Conservation (phyloP, 345 rosid species). For the Pelargonium nanum region DNA sequence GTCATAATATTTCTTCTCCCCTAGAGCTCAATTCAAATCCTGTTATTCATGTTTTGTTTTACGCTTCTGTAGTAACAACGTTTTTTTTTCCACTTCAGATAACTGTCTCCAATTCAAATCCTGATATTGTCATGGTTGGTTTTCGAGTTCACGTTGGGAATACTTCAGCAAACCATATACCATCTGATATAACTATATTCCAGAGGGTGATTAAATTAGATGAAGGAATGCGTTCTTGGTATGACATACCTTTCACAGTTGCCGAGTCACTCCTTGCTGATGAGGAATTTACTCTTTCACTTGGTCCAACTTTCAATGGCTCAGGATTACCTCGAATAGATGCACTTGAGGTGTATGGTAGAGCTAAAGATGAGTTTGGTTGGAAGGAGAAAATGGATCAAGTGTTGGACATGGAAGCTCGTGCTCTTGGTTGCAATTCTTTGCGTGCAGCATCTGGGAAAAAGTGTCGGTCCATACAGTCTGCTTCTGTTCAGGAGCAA, state of each 20-base stretch:
- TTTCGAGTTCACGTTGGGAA: conserved; percentile 90
- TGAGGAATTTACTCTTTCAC: conserved; percentile 77
- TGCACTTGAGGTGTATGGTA: conserved; percentile 89
- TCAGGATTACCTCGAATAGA: conserved; percentile 79
- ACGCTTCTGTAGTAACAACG: conserved; percentile 5
- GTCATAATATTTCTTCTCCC: neutral
- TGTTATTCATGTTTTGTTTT: conserved; percentile 1
- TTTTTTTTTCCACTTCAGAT: conserved; percentile 37
- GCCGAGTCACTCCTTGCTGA: conserved; percentile 97
- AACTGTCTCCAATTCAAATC: conserved; percentile 82
- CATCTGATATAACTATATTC: conserved; percentile 75
- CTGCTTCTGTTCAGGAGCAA: conserved; percentile 75
- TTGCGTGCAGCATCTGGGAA: conserved; percentile 53
- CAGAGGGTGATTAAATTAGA: conserved; percentile 89
- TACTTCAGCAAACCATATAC: conserved; percentile 81
- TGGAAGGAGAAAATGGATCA: conserved; percentile 98
- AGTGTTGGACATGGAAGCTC: conserved; percentile 91
- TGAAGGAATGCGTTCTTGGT: conserved; percentile 95
- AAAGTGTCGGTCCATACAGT: conserved; percentile 52
- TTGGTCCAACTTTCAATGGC: conserved; percentile 80
- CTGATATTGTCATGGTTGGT: conserved; percentile 96
- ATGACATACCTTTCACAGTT: conserved; percentile 90
- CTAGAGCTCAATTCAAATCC: neutral
- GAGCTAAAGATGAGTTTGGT: conserved; percentile 97
- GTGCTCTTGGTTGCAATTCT: conserved; percentile 71